Conservation (phyloP, 2,329 filamentous ascomycete genomes). For the Esteya vermicola region DNA sequence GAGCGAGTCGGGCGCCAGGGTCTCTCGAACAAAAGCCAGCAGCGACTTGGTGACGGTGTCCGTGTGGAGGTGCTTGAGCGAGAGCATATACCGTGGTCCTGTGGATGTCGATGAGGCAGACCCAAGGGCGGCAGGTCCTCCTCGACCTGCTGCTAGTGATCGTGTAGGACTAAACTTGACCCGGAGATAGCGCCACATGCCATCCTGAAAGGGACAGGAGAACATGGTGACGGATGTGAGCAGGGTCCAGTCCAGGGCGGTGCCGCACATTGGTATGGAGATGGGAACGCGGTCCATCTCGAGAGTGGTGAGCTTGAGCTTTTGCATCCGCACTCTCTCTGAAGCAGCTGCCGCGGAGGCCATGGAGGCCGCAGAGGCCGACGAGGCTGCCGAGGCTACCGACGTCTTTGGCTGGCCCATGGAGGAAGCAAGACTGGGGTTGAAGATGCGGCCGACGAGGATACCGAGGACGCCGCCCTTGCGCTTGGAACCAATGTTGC, state of each 20-base stretch:
- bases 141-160: constrained; percentile 12
- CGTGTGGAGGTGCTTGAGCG: constrained; percentile 60
- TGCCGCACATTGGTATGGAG: constrained; percentile 56
- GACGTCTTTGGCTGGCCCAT: too few relatives aligned
- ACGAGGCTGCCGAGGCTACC: too few relatives aligned
- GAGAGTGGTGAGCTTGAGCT: constrained; percentile 53
- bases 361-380: too few relatives aligned
- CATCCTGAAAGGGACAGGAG: constrained; percentile 57
- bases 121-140: constrained; percentile 8
- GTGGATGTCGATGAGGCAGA: not conserved
- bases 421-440: too few relatives aligned
- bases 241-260: constrained; percentile 60
- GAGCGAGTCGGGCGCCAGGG: constrained; percentile 64
- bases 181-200: constrained; percentile 59
- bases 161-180: constrained; percentile 39
- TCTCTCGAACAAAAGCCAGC: constrained; percentile 62
- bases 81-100: constrained; percentile 42
- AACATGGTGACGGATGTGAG: constrained; percentile 61
- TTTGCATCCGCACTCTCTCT: constrained; percentile 13
- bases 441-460: constrained; percentile 52
- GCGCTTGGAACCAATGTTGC: constrained; percentile 44
- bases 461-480: constrained; percentile 56
- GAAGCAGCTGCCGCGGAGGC: not conserved
- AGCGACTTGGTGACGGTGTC: constrained; percentile 56
- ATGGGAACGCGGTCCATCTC: constrained; percentile 63